Evolutionary conservation across 108 stramenopile genomes (phyloP).

Genomic region (Cyclotella baltica): DNA sequence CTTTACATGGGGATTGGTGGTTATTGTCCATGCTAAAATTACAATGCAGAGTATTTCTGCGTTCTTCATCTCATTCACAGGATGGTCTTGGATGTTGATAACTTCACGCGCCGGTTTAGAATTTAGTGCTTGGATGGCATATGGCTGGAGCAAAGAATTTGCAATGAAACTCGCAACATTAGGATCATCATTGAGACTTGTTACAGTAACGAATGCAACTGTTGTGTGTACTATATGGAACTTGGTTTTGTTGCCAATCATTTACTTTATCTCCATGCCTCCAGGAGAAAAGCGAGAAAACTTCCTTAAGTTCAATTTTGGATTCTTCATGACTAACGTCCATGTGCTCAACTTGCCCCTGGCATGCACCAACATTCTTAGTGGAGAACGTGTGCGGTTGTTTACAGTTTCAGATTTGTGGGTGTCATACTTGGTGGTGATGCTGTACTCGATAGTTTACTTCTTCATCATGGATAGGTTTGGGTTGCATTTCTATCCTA

Average conservation of each 20-base stretch:
- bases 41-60: slow-evolving; percentile 31
- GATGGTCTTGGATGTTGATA: slow-evolving; percentile 54
- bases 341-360: slow-evolving; percentile 77
- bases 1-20: slow-evolving; percentile 40
- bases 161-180: slow-evolving; percentile 21
- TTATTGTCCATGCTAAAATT: slow-evolving; percentile 31
- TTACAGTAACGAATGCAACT: slow-evolving; percentile 47
- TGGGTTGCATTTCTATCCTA: slow-evolving; percentile 84
- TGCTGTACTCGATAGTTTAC: slow-evolving; percentile 68
- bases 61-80: slow-evolving; percentile 52
- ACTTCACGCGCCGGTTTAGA: slow-evolving; percentile 47
- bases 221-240: slow-evolving; percentile 81
- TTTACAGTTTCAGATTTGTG: slow-evolving; percentile 69
- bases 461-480: slow-evolving; percentile 80
- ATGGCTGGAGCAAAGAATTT: slow-evolving; percentile 1
- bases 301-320: slow-evolving; percentile 68
- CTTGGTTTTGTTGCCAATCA: slow-evolving; percentile 71
- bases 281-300: slow-evolving; percentile 48
- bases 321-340: slow-evolving; percentile 72
- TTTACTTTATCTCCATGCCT: slow-evolving; percentile 63
- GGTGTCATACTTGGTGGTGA: slow-evolving; percentile 48
- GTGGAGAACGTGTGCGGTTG: slow-evolving; percentile 46
- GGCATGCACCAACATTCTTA: slow-evolving; percentile 56
- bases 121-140: slow-evolving; percentile 31
- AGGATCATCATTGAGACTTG: slow-evolving; percentile 48